phyloP scores from a whole-genome alignment of 257 asterid genomes.

The Forsythia suspensa region DNA sequence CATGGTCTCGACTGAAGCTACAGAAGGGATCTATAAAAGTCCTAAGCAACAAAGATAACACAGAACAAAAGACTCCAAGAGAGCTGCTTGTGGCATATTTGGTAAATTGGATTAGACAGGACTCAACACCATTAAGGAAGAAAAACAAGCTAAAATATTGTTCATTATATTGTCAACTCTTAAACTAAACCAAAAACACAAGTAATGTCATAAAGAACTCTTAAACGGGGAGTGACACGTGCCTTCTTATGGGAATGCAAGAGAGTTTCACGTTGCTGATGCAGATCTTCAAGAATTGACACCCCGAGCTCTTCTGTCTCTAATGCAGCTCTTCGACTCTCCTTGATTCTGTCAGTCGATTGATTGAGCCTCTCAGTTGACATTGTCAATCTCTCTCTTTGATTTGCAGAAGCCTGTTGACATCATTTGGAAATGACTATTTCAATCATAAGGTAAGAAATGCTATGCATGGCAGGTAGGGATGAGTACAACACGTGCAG shows the following conservation, averaged over 20 bases:
- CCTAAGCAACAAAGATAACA: neutral
- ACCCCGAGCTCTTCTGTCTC: constrained; percentile 94
- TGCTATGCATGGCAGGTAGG: neutral
- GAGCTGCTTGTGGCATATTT: neutral
- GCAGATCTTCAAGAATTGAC: constrained; percentile 86
- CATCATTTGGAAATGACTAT: constrained; percentile 12
- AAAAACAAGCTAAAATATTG: neutral
- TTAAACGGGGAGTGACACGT: constrained; percentile 23
- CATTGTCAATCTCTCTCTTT: constrained; percentile 75
- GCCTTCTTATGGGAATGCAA: constrained; percentile 82
- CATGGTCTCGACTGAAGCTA: neutral
- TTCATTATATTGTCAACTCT: too few relatives aligned
- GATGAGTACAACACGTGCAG: neutral
- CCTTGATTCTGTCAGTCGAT: constrained; percentile 75
- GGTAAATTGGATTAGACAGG: neutral
- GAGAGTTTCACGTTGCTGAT: constrained; percentile 91
- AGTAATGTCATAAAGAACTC: neutral
- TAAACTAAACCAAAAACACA: neutral
- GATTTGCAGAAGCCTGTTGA: constrained; percentile 75
- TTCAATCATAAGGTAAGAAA: constrained; percentile 11
- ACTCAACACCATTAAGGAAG: neutral
- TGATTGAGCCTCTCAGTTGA: constrained; percentile 85
- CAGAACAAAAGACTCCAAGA: neutral
- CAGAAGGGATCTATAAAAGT: neutral
- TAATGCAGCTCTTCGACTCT: constrained; percentile 75